Evolutionary conservation across 2,329 filamentous ascomycete genomes (phyloP), one percentile per base, ranked within the genome.

Genomic region (Amphichorda felina): DNA sequence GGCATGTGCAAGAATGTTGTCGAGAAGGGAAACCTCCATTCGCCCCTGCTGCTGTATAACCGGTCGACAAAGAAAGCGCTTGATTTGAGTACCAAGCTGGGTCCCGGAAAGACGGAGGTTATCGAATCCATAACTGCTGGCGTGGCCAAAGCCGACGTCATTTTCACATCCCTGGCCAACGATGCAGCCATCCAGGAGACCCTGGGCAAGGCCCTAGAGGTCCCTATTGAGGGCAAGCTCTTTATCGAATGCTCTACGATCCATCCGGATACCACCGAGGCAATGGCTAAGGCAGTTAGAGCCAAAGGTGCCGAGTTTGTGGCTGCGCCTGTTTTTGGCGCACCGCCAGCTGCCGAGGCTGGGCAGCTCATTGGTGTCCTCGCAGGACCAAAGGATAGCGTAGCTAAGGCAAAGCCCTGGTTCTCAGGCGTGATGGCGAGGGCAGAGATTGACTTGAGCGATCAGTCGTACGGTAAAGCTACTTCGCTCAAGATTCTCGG

Each of bases 211-310:
- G 70, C 80, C 21, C 59, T 85, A 4, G 50, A 59, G 14, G 38
- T 32, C 19, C 61, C 75, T 38, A 59, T 83, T 14, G 66, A 66
- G 19, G 77, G 75, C 41, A 94, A 94, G 61, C 63, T 91, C 13
- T 79, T 94, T 45, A 71, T 94, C 22, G 87, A 94, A 51, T 88
- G 82, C 66, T 91, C 84, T 4, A 94, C 87, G 18, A 74, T 94
- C 25, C 82, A 91, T 55, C 87, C 88, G 0, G 80, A 88, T 37
- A 86, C 82, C 4, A 83, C 82, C 2, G 72, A 83, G 41, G 66
- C 65, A 18, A 57, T 85, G 3, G 78, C 78, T 18, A 64, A 74
- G 45, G 63, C 57, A 18, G 61, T 81, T 40, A 61, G 63, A 10
- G 65, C 54, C 2, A 66, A 67, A 17, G 82, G 82, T 5, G 85